Percentiles rank a stretch among this genome's conserved stretches.
These are phyloP conservation scores for Phialocephala sp. DNA, from an alignment of 2,329 filamentous ascomycete genomes.

Conservation along the genomic window DNA sequence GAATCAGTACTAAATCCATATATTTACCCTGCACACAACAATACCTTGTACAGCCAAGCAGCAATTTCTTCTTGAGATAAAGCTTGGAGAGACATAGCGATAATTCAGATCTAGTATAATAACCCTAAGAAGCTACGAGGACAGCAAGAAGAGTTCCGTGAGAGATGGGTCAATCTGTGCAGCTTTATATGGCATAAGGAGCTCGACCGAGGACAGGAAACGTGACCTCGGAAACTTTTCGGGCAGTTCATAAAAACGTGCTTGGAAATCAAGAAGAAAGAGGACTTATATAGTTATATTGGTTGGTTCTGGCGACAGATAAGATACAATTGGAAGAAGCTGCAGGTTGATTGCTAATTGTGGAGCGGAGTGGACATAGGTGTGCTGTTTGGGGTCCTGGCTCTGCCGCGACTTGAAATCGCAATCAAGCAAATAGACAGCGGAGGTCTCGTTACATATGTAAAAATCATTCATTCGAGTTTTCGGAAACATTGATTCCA, in stretches of 20 bases:
- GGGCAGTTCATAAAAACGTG: background rate
- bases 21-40: background rate
- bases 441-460: too few relatives aligned
- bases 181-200: background rate
- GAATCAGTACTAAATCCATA: background rate
- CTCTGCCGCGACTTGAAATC: too few relatives aligned
- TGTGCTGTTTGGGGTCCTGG: too few relatives aligned
- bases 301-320: background rate
- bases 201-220: background rate
- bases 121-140: background rate
- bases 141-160: background rate
- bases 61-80: constrained; percentile 3
- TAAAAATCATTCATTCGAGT: too few relatives aligned
- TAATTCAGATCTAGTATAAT: too few relatives aligned
- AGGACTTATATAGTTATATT: background rate
- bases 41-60: constrained; percentile 14
- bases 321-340: background rate
- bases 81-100: constrained; percentile 9
- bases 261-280: background rate
- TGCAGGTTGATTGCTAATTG: too few relatives aligned
- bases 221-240: constrained; percentile 11
- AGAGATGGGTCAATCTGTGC: background rate
- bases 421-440: too few relatives aligned
- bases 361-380: too few relatives aligned
- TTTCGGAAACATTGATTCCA: too few relatives aligned